Base-by-base conservation (phyloP, 2,329 filamentous ascomycete genomes). In the Curvularia sp. region DNA sequence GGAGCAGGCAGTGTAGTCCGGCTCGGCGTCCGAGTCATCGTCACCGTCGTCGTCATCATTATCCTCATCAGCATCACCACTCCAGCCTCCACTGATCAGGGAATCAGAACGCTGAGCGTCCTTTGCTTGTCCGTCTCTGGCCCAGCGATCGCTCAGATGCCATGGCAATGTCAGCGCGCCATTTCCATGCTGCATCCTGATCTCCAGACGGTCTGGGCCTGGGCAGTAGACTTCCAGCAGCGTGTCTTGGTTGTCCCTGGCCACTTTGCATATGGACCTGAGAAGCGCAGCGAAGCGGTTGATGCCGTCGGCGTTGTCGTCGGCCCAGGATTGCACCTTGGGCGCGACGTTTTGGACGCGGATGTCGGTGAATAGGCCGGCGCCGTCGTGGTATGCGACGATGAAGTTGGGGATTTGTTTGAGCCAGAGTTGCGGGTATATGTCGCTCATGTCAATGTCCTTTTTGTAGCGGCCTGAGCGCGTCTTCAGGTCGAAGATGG, bases 401-500 rank as follows among this genome's bases (percentile, higher is more conserved):
- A 86, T 71, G 56, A 86, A 82, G 53, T 81, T 83, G 0, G 80
- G 78, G 25, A 81, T 80, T 61, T 85, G 84, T 21, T 77, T 72
- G 13, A 82, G 41, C 83, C 83, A 86, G 6, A 86, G 73, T 5
- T 78, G 74, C 4, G 78, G 79, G 18, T 81, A 63, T 49, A 82
- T 73, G 13, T 81, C 77, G 3, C 54, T 57, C 54, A 84, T 73
- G 9, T 80, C 61, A 25, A 74, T 74, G 0, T 71, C 41, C 23
- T 62, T 69, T 12, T 59, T 66, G 34, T 74, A 73, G 10, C 64
- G 69, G 41, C 66, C 61, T 1, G 78, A 77, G 23, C 82, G 78
- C 1, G 84, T 86, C 59, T 86, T 85, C 38, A 85, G 66, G 57
- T 85, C 83, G 64, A 84, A 83, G 3, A 84, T 72, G n/a, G 79